Evolutionary conservation across 192 early-diverging fungal species (phyloP).

Genomic region (Coemansia sp.): DNA sequence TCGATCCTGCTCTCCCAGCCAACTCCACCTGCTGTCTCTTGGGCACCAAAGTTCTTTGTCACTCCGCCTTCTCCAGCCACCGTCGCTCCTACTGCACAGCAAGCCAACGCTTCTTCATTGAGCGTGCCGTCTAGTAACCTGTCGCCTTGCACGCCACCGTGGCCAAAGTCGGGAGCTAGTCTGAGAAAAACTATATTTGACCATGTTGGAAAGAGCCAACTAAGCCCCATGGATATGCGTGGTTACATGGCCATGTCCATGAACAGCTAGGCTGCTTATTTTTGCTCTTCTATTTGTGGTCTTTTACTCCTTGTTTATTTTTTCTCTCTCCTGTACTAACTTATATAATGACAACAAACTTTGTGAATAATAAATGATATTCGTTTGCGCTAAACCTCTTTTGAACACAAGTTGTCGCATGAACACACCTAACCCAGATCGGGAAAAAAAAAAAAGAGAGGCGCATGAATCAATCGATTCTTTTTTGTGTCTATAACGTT

Average conservation of each 20-base stretch:
- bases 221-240: constrained; percentile 54
- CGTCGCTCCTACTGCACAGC: constrained; percentile 4
- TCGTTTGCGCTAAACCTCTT: neutral
- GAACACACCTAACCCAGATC: neutral
- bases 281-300: neutral
- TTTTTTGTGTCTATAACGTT: neutral
- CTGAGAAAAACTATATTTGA: constrained; percentile 54
- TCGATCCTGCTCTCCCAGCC: constrained; percentile 28
- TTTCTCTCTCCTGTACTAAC: constrained; percentile 6
- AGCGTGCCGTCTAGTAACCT: constrained; percentile 10
- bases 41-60: constrained; percentile 49
- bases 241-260: constrained; percentile 53
- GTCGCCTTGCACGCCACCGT: constrained; percentile 49
- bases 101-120: neutral
- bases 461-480: neutral
- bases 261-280: constrained; percentile 26
- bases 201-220: constrained; percentile 45
- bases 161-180: constrained; percentile 47
- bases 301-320: neutral
- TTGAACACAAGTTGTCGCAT: neutral
- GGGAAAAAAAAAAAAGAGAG: neutral
- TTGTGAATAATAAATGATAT: neutral
- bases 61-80: constrained; percentile 44
- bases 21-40: constrained; percentile 32
- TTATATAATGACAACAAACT: constrained; percentile 12